These are phyloP conservation scores for Salix dunnii DNA, from an alignment of 345 rosid genomes.

Conservation along the genomic window DNA sequence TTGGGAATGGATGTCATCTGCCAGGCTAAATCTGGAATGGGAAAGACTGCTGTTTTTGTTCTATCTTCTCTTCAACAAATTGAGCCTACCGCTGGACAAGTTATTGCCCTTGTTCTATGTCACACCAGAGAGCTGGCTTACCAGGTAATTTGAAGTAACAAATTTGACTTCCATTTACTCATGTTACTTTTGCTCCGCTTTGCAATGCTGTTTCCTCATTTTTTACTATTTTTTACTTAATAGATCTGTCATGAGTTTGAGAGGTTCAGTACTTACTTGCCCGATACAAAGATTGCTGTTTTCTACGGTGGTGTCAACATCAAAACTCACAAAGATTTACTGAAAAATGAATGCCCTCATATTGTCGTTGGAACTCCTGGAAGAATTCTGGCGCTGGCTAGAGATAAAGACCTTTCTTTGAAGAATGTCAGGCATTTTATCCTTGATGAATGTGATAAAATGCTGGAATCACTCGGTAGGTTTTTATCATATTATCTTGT, in stretches of 20 bases:
- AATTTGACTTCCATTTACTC: not conserved
- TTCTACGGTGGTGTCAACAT: constrained; percentile 95
- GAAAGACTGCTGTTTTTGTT: constrained; percentile 96
- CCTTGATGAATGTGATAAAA: constrained; percentile 98
- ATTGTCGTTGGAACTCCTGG: constrained; percentile 99
- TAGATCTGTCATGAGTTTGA: constrained; percentile 95
- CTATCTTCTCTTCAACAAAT: constrained; percentile 87
- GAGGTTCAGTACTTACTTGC: constrained; percentile 92
- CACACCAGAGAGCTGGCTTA: constrained; percentile 97
- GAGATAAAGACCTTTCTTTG: constrained; percentile 91
- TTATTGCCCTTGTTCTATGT: constrained; percentile 83
- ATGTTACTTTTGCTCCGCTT: not conserved
- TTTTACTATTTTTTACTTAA: not conserved
- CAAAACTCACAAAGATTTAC: constrained; percentile 79
- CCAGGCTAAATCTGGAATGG: constrained; percentile 99
- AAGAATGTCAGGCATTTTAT: constrained; percentile 99
- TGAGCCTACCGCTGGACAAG: constrained; percentile 89
- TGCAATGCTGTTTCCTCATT: not conserved
- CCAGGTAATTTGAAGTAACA: constrained; percentile 46
- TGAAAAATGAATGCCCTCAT: constrained; percentile 98
- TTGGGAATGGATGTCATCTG: constrained; percentile 98
- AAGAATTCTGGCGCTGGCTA: constrained; percentile 77
- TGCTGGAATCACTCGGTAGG: constrained; percentile 98
- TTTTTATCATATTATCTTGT: not conserved
- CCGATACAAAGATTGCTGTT: constrained; percentile 87